phyloP scores from a whole-genome alignment of 192 early-diverging fungal species.

The Geranomyces michiganensis region DNA sequence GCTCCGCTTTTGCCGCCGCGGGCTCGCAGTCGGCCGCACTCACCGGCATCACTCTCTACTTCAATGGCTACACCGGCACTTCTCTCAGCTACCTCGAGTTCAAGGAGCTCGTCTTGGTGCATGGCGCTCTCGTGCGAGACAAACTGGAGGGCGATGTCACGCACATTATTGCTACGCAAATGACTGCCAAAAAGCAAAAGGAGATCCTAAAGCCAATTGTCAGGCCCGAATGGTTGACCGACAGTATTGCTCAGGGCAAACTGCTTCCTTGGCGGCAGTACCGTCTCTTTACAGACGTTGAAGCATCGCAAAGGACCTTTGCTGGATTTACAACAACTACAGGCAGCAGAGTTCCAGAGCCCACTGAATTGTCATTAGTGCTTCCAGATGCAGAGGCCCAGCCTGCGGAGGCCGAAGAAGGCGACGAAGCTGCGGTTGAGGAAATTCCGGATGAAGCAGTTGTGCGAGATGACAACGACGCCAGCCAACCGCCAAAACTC shows the following conservation, averaged over 20 bases:
- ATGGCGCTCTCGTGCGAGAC: constrained; percentile 43
- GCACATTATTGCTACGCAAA: constrained; percentile 49
- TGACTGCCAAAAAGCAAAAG: constrained; percentile 35
- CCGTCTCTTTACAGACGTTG: constrained; percentile 15
- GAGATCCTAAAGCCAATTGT: constrained; percentile 44
- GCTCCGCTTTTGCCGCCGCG: constrained; percentile 24
- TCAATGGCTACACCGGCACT: constrained; percentile 33
- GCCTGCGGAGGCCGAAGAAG: constrained; percentile 8
- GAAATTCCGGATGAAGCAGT: constrained; percentile 5
- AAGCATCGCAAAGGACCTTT: constrained; percentile 8
- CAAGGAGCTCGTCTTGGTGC: constrained; percentile 25
- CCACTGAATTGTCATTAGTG: too few relatives aligned
- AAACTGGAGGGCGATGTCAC: constrained; percentile 41
- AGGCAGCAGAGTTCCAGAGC: too few relatives aligned
- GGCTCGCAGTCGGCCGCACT: constrained; percentile 17
- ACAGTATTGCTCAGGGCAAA: constrained; percentile 61
- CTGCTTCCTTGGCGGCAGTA: constrained; percentile 72
- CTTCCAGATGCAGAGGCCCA: background rate
- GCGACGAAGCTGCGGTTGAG: constrained; percentile 2
- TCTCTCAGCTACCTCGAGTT: constrained; percentile 30
- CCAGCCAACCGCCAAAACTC: background rate
- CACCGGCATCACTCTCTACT: constrained; percentile 32
- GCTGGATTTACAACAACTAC: background rate
- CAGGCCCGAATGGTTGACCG: constrained; percentile 69
- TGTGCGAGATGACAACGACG: background rate